These are phyloP conservation scores for Coffea canephora DNA, from an alignment of 257 asterid genomes.

Conservation along the genomic window DNA sequence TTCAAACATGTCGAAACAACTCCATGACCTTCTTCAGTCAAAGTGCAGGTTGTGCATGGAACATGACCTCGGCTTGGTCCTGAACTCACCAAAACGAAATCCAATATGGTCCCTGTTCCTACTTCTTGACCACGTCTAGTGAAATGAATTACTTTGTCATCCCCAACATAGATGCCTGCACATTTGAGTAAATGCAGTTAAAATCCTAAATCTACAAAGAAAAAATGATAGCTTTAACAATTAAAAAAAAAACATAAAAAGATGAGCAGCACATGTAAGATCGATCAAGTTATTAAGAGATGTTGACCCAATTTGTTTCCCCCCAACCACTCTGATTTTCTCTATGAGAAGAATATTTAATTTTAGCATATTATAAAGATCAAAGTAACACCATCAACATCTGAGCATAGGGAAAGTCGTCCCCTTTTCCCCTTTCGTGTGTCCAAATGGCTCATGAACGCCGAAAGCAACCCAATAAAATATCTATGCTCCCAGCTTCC, in stretches of 20 bases:
- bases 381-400: background rate
- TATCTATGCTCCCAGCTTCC: background rate
- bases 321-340: background rate
- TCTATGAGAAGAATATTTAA: background rate
- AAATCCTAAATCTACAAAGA: background rate
- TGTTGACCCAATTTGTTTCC: background rate
- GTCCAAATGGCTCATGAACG: background rate
- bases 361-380: background rate
- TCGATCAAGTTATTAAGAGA: background rate
- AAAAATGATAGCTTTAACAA: background rate
- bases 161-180: conserved; percentile 80
- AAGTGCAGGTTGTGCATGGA: conserved; percentile 69
- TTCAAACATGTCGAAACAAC: conserved; percentile 74
- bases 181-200: background rate
- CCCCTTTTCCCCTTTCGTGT: background rate
- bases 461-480: background rate
- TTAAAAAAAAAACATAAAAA: background rate
- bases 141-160: conserved; percentile 76
- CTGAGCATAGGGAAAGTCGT: background rate
- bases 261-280: background rate
- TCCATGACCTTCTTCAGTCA: conserved; percentile 62
- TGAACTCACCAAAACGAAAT: conserved; percentile 70
- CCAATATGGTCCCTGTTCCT: conserved; percentile 81
- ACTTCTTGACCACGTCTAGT: conserved; percentile 96
- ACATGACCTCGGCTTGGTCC: conserved; percentile 50